A percentile compares a stretch with the other conserved stretches of the same genome.
These are phyloP conservation scores for Trichoderma simmonsii DNA, from an alignment of 2,329 filamentous ascomycete species.

Conservation along the genomic window DNA sequence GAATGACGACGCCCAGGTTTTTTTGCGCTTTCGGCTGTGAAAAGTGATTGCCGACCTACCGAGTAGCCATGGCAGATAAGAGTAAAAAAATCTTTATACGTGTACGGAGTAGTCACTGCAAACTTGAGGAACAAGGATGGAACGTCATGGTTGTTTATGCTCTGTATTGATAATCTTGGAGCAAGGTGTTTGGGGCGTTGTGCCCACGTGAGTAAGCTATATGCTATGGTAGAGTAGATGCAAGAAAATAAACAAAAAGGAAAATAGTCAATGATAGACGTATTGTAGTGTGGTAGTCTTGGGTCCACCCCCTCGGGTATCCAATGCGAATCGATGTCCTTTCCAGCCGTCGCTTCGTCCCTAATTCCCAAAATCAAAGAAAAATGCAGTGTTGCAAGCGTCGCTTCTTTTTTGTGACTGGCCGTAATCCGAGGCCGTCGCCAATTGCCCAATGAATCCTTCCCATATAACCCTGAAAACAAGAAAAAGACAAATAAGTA, in stretches of 20 bases:
- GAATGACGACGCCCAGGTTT: not conserved
- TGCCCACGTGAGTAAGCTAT: not conserved
- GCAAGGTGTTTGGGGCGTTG: not conserved
- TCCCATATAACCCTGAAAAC: not conserved
- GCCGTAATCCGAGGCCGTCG: not conserved
- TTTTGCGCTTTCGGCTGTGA: not conserved
- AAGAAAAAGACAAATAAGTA: not conserved
- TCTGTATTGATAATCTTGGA: constrained; percentile 1
- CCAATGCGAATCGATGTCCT: not conserved
- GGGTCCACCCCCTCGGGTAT: constrained; percentile 10
- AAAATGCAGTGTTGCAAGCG: constrained; percentile 13
- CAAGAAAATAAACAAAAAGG: not conserved
- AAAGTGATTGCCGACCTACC: not conserved
- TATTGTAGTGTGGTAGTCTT: not conserved
- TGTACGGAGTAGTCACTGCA: not conserved
- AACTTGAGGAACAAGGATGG: not conserved
- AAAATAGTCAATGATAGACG: not conserved
- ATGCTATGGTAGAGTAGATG: not conserved
- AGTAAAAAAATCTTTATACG: not conserved
- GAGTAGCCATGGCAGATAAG: not conserved
- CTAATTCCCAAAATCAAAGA: not conserved
- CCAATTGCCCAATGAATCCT: not conserved
- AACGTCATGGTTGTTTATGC: not conserved
- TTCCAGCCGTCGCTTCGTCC: constrained; percentile 10
- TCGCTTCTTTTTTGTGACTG: not conserved